Conservation (phyloP, 2,329 filamentous ascomycete species). For the Eutypa lata region DNA sequence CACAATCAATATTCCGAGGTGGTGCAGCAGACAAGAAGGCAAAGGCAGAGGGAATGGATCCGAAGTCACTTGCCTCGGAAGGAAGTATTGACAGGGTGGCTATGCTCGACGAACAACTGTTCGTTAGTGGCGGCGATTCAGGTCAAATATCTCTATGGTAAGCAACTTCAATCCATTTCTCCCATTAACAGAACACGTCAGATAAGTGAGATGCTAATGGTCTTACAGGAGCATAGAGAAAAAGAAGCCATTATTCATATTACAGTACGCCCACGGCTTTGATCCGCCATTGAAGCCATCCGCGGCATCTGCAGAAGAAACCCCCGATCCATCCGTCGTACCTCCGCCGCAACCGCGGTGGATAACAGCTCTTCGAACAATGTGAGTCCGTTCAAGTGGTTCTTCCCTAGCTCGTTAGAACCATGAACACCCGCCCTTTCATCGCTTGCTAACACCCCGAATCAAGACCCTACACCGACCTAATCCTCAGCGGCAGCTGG, state of each 20-base stretch:
- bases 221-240: constrained; percentile 70
- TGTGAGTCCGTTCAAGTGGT: constrained; percentile 33
- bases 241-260: constrained; percentile 86
- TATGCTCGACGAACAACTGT: constrained; percentile 82
- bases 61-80: constrained; percentile 60
- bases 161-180: background rate
- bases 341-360: constrained; percentile 71
- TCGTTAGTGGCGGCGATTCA: constrained; percentile 92
- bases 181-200: background rate
- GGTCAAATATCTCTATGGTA: constrained; percentile 72
- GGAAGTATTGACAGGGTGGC: constrained; percentile 90
- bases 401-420: background rate
- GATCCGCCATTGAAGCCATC: constrained; percentile 67
- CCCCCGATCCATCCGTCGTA: constrained; percentile 58
- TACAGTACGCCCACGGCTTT: constrained; percentile 79
- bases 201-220: background rate
- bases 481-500: constrained; percentile 91
- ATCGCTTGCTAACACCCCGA: background rate
- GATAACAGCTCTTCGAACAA: constrained; percentile 82
- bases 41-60: constrained; percentile 37
- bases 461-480: constrained; percentile 71
- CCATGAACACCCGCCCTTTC: background rate
- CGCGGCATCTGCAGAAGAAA: constrained; percentile 68
- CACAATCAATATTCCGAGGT: constrained; percentile 90
- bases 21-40: constrained; percentile 56